These are phyloP conservation scores for Triticum turgidum DNA, from an alignment of 176 grass and related monocot genomes.

Conservation along the genomic window DNA sequence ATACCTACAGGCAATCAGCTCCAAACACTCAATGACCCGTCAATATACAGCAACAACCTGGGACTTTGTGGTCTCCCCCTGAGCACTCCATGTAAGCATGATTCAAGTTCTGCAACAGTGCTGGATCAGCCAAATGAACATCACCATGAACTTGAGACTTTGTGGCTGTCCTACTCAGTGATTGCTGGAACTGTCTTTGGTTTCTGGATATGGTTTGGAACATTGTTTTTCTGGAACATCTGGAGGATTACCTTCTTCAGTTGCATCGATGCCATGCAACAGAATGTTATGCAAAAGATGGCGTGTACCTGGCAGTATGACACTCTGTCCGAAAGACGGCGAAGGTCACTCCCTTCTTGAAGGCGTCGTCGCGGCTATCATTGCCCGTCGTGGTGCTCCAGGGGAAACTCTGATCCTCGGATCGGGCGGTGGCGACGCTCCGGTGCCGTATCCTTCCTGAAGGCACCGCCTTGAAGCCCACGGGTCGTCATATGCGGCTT, in stretches of 20 bases:
- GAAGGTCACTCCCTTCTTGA: too few species aligned
- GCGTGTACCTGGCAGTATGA: background rate
- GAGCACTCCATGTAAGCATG: background rate
- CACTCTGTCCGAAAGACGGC: background rate
- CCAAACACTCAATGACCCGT: background rate
- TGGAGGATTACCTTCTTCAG: background rate
- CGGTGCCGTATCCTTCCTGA: too few species aligned
- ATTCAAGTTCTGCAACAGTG: background rate
- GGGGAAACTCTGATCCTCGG: too few species aligned
- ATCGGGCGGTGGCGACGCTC: too few species aligned
- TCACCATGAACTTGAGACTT: background rate
- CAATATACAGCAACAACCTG: background rate
- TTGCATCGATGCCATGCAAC: background rate
- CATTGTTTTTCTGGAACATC: background rate
- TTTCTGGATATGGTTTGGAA: slow-evolving; percentile 29
- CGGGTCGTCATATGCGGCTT: too few species aligned
- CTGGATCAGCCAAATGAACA: background rate
- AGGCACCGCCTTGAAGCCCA: too few species aligned
- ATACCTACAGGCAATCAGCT: slow-evolving; percentile 19
- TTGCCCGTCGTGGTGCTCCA: too few species aligned
- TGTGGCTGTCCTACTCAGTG: background rate
- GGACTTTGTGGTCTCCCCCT: background rate
- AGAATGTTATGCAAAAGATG: background rate
- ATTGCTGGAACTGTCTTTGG: slow-evolving; percentile 16
- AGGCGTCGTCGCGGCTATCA: too few species aligned